phyloP scores from a whole-genome alignment of 148 eudicot genomes.

The Rhododendron kiyosumense region DNA sequence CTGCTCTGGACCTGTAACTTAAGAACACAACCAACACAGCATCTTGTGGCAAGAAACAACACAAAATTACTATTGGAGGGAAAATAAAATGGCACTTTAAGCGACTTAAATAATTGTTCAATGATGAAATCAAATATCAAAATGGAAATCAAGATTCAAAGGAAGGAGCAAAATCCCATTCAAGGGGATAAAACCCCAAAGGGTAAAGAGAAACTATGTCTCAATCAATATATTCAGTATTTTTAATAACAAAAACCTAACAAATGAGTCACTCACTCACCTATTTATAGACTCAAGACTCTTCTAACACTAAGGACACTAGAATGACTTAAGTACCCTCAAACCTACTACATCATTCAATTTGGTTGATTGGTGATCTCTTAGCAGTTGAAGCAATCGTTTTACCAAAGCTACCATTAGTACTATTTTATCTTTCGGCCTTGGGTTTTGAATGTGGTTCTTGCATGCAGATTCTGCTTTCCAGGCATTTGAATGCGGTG shows the following conservation, averaged over 20 bases:
- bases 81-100: background rate
- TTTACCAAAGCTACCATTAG: background rate
- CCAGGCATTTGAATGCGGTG: conserved; percentile 50
- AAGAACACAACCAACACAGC: background rate
- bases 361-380: background rate
- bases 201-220: too few relatives aligned
- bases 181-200: too few relatives aligned
- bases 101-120: background rate
- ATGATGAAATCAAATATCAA: too few relatives aligned
- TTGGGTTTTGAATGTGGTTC: conserved; percentile 12
- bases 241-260: too few relatives aligned
- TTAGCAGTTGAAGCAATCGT: background rate
- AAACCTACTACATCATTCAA: too few relatives aligned
- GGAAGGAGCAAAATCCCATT: too few relatives aligned
- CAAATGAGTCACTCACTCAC: too few relatives aligned
- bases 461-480: conserved; percentile 71
- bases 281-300: too few relatives aligned
- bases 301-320: too few relatives aligned
- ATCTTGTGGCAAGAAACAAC: background rate
- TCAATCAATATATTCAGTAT: too few relatives aligned
- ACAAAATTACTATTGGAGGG: background rate
- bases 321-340: too few relatives aligned
- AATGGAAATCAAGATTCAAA: too few relatives aligned
- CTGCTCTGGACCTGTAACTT: background rate
- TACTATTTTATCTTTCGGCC: background rate